Evolutionary conservation across 192 early-diverging fungal species (phyloP).

Genomic region (Umbelopsis isabellina): DNA sequence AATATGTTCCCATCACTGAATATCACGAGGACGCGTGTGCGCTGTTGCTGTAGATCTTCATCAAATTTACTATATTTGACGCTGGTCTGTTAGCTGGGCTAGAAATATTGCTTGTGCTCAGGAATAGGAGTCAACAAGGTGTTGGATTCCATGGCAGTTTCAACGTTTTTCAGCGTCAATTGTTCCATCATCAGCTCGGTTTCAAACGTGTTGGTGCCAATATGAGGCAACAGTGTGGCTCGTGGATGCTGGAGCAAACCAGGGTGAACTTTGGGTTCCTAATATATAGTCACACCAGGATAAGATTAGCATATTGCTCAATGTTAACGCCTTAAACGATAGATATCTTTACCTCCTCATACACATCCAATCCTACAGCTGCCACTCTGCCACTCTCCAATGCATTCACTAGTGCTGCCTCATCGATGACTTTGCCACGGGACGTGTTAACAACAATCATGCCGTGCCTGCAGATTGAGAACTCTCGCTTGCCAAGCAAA

Average conservation of each 20-base stretch:
- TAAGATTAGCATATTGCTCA: conserved; percentile 16
- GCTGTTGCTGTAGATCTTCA: too few species aligned
- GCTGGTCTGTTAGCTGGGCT: neutral
- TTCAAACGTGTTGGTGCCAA: conserved; percentile 51
- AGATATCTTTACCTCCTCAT: conserved; percentile 22
- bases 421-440: conserved; percentile 52
- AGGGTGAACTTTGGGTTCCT: conserved; percentile 51
- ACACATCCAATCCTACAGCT: conserved; percentile 35
- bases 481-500: conserved; percentile 45
- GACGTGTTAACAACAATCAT: conserved; percentile 54
- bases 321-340: neutral
- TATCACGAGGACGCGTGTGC: too few species aligned
- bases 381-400: conserved; percentile 52
- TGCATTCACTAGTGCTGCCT: conserved; percentile 51
- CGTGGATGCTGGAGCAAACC: conserved; percentile 46
- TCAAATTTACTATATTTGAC: too few species aligned
- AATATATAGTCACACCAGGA: conserved; percentile 32
- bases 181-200: conserved; percentile 48
- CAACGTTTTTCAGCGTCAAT: conserved; percentile 45
- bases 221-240: conserved; percentile 50
- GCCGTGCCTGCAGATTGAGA: conserved; percentile 54
- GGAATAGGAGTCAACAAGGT: conserved; percentile 44
- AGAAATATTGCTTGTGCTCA: conserved; percentile 31
- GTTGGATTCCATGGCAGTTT: conserved; percentile 29
- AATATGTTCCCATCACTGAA: too few species aligned